Percentiles rank a stretch among this genome's conserved stretches.
These are phyloP conservation scores for Camillea tinctor DNA, from an alignment of 2,329 filamentous ascomycete species.

Conservation along the genomic window DNA sequence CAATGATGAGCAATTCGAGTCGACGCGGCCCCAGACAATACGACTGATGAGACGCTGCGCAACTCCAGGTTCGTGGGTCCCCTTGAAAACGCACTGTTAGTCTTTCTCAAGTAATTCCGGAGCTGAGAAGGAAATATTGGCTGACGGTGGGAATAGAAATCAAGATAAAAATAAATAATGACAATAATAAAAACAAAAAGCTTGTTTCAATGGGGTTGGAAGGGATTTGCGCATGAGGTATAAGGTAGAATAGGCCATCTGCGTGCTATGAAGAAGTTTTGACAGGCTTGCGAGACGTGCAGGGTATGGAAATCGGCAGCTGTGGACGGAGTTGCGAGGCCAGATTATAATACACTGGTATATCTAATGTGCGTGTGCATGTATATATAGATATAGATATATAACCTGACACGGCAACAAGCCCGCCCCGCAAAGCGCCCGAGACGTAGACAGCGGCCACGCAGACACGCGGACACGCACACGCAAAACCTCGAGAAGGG, in stretches of 20 bases:
- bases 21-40: constrained; percentile 17
- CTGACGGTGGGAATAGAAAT: constrained; percentile 7
- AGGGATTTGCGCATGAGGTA: constrained; percentile 6
- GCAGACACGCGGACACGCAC: neutral
- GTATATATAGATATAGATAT: constrained; percentile 1
- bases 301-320: constrained; percentile 20
- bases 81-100: neutral
- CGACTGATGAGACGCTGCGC: neutral
- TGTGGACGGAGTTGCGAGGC: constrained; percentile 1
- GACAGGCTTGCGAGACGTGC: constrained; percentile 30
- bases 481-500: neutral
- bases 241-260: neutral
- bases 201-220: constrained; percentile 11
- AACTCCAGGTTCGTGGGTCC: neutral
- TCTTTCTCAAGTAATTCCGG: constrained; percentile 3
- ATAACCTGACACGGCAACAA: constrained; percentile 13
- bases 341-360: neutral
- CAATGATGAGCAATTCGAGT: constrained; percentile 21
- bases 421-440: neutral
- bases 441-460: neutral
- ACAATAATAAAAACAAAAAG: too few relatives aligned
- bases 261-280: constrained; percentile 12
- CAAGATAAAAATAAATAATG: too few relatives aligned
- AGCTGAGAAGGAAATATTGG: constrained; percentile 16
- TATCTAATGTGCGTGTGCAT: too few relatives aligned